Evolutionary conservation across 1,284 basidiomycete species (phyloP), one percentile per base, ranked within the genome.

Genomic region (Puccinia brachypodii): DNA sequence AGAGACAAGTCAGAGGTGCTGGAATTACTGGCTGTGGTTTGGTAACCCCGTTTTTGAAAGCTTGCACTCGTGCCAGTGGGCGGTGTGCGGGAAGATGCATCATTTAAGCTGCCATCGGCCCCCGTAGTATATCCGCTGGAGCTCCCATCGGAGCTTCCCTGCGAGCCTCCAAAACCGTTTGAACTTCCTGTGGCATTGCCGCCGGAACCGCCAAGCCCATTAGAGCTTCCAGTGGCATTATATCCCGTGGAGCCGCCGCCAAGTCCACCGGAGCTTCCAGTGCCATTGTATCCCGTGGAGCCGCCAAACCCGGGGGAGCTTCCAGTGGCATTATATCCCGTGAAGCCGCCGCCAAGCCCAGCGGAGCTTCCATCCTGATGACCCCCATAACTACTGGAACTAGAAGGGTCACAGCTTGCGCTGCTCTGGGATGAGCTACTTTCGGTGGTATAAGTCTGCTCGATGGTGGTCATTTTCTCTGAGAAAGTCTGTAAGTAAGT

Each of bases 371-470:
- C 38, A 50, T 31, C 69, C 42, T 28, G 38, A 33, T 25, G 19
- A 8, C 69, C 69, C 9, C 36, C 64, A 38, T n/a, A 16, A 47
- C 47, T 33, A 47, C 71, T 47, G 22, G 44, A 73, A 22, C 22
- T 74, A 31, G 72, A 74, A 38, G 72, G 11, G 58, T 76, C 50
- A 42, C 74, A 76, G 74, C 22, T 53, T 42, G 69, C n/a, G 28
- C 28, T 74, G 31, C 74, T 44, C 31, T 64, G 58, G 58, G 58
- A 64, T 44, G 74, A 76, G 58, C 74, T 76, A n/a, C 28, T 53
- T 47, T 76, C 74, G 8, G 40, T 11, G 8, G 58, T 76, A 11
- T 19, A 64, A 47, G 74, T 76, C 44, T 76, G 56, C 60, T 76
- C 44, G 28, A 76, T 76, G 44, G 31, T 66, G 38, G 40, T 33